Conservation (phyloP, 306 rosid genomes). For the Coriaria nepalensis region DNA sequence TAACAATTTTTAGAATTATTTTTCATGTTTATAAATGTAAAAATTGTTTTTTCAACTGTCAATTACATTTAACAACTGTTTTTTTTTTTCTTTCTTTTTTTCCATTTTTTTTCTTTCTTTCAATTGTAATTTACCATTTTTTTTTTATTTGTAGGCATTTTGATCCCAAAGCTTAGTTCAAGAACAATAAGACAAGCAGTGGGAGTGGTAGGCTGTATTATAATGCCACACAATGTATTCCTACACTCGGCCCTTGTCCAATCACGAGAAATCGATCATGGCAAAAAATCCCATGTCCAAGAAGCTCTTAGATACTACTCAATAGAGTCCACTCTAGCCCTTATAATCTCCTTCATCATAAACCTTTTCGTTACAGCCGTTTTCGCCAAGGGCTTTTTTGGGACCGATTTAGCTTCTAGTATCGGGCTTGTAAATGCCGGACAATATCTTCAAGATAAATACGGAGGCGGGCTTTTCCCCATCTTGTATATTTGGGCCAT, state of each 20-base stretch:
- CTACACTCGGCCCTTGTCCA: conserved; percentile 96
- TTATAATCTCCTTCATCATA: conserved; percentile 55
- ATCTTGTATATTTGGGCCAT: conserved; percentile 88
- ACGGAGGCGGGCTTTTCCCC: conserved; percentile 81
- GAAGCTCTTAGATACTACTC: conserved; percentile 90
- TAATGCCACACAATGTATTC: conserved; percentile 96
- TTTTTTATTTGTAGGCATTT: conserved; percentile 40
- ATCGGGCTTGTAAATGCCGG: conserved; percentile 94
- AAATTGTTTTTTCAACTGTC: no score
- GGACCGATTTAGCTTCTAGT: conserved; percentile 51
- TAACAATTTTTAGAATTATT: no score
- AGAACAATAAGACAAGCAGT: conserved; percentile 86
- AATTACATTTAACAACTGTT: no score
- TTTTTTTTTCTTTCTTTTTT: no score
- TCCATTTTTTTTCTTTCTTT: no score
- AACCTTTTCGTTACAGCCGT: conserved; percentile 84
- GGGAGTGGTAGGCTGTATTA: conserved; percentile 91
- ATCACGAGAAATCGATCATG: conserved; percentile 61
- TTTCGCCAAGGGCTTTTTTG: conserved; percentile 82
- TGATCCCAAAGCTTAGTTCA: conserved; percentile 89
- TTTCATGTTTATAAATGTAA: no score
- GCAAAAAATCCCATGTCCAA: conserved; percentile 60
- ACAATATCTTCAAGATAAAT: conserved; percentile 74
- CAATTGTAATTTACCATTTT: background rate
- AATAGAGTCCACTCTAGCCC: conserved; percentile 87